These are phyloP conservation scores for Citrus mangshanensis DNA, from an alignment of 345 rosid genomes.

Conservation along the genomic window DNA sequence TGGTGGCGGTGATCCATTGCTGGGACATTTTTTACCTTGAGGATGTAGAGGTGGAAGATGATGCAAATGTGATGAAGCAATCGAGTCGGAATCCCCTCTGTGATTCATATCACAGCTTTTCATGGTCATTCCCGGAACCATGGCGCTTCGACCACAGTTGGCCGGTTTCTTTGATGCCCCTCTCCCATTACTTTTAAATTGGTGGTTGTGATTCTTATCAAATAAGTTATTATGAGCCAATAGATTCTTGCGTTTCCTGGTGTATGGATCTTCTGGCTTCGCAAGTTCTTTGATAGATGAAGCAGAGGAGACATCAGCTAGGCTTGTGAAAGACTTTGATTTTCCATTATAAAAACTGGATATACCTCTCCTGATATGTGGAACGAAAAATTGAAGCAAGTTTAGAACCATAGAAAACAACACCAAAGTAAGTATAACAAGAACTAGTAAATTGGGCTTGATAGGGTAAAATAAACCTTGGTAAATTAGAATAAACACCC, in stretches of 20 bases:
- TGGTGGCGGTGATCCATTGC: conserved; percentile 7
- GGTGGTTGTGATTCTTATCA: conserved; percentile 10
- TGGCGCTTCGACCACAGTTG: conserved; percentile 9
- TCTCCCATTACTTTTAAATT: conserved; percentile 10
- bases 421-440: background rate
- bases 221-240: conserved; percentile 16
- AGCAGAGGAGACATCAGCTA: conserved; percentile 32
- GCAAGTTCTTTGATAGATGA: conserved; percentile 32
- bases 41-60: conserved; percentile 39
- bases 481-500: background rate
- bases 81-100: conserved; percentile 6
- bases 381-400: background rate
- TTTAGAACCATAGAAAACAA: background rate
- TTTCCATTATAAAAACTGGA: conserved; percentile 44
- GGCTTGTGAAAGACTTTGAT: conserved; percentile 50
- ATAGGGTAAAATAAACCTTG: background rate
- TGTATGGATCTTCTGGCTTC: conserved; percentile 39
- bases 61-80: conserved; percentile 11
- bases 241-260: conserved; percentile 35
- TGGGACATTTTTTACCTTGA: conserved; percentile 18
- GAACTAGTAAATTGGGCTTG: background rate
- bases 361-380: conserved; percentile 36
- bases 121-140: background rate
- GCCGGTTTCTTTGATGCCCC: conserved; percentile 21
- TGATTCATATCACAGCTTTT: conserved; percentile 3